phyloP scores from a whole-genome alignment of 257 asterid species.

The Solanum lycopersicoides region DNA sequence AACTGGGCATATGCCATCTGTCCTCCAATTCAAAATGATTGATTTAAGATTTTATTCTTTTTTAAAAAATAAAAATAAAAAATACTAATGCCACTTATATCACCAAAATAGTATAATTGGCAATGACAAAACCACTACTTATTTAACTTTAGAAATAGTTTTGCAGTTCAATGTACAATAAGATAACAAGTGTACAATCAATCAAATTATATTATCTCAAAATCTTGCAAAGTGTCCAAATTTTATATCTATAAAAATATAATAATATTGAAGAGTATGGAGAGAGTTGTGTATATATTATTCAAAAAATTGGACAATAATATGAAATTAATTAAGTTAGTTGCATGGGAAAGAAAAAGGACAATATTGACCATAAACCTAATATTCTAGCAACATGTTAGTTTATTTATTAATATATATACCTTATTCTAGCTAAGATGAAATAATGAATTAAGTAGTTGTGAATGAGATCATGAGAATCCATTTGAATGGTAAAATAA shows the following conservation, averaged over 20 bases:
- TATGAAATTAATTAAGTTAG: neutral
- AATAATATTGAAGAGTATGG: neutral
- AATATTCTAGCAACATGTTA: neutral
- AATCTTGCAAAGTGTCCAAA: neutral
- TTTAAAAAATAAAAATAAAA: neutral
- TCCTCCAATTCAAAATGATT: neutral
- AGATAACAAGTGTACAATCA: neutral
- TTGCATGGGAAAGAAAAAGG: neutral
- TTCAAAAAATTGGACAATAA: neutral
- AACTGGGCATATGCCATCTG: neutral
- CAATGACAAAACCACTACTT: neutral
- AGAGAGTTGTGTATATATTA: neutral
- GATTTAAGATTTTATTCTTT: neutral
- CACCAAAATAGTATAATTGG: neutral
- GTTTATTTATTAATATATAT: neutral
- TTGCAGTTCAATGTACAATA: neutral
- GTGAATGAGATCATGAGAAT: neutral
- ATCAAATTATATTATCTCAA: neutral
- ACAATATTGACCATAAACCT: neutral
- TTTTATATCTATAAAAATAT: neutral
- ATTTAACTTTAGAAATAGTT: neutral
- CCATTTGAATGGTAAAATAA: neutral
- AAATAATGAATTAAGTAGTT: neutral
- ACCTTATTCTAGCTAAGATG: neutral
- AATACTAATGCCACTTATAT: neutral